Conservation (phyloP, 169 alveolate species). For the Eimeria brunetti region DNA sequence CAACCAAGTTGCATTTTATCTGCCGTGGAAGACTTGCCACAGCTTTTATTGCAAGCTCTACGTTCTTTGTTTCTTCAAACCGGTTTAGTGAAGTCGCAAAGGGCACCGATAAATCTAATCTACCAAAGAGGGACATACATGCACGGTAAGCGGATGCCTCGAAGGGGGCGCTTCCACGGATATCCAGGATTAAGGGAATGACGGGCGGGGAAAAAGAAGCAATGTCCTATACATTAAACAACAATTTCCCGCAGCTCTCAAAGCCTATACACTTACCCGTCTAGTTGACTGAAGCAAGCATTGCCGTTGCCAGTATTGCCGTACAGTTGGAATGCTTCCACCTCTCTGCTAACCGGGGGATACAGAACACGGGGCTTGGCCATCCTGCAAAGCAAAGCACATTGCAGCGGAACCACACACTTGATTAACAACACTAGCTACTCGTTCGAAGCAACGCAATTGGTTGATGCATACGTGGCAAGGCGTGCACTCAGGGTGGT, state of each 20-base stretch:
- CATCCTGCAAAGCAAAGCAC: not conserved
- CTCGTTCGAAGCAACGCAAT: not conserved
- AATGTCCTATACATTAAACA: not conserved
- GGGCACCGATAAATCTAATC: conserved; percentile 46
- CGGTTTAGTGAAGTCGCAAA: conserved; percentile 86
- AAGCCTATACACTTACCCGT: not conserved
- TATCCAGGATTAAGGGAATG: not conserved
- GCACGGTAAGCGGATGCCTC: not conserved
- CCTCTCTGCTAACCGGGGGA: conserved; percentile 36
- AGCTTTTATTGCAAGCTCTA: conserved; percentile 90
- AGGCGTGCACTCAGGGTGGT: not conserved
- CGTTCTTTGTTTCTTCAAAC: conserved; percentile 94
- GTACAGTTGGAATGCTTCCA: conserved; percentile 18
- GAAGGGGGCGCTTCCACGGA: not conserved
- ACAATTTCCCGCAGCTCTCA: not conserved
- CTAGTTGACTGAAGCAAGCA: conserved; percentile 18
- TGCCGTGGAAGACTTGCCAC: conserved; percentile 84
- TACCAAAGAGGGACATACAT: not conserved
- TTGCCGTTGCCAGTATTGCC: not conserved
- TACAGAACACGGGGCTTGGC: conserved; percentile 40
- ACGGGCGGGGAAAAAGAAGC: not conserved
- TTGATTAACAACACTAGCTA: not conserved
- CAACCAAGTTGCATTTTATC: conserved; percentile 66
- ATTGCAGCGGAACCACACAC: not conserved
- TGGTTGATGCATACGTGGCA: not conserved